These are phyloP conservation scores for Scheffersomyces titani DNA, from an alignment of 1,139 yeast species.

Conservation along the genomic window DNA sequence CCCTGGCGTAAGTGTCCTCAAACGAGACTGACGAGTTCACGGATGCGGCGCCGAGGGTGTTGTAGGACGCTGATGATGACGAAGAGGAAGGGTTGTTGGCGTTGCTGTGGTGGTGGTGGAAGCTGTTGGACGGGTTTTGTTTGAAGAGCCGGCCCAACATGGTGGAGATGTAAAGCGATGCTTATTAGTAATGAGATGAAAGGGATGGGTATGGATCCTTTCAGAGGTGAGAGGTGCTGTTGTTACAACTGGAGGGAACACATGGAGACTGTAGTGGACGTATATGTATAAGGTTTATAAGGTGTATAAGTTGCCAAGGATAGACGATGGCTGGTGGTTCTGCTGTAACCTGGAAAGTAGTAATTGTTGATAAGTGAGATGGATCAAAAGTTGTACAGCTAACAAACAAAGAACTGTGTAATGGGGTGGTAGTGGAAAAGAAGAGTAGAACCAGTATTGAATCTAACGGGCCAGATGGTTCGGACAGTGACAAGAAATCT, in stretches of 20 bases:
- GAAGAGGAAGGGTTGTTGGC: background rate
- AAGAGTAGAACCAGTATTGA: background rate
- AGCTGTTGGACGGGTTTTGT: conserved; percentile 6
- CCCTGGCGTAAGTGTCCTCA: conserved; percentile 46
- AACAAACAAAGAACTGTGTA: too few species aligned
- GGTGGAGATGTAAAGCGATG: background rate
- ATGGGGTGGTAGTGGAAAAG: background rate
- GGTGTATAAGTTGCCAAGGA: background rate
- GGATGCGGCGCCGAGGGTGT: background rate
- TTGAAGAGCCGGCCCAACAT: conserved; percentile 19
- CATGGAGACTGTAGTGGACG: background rate
- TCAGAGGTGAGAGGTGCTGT: background rate
- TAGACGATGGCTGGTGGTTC: background rate
- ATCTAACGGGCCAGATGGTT: background rate
- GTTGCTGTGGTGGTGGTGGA: background rate
- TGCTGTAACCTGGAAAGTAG: background rate
- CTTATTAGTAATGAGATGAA: background rate
- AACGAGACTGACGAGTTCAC: conserved; percentile 21
- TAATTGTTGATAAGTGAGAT: background rate
- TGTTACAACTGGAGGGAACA: background rate
- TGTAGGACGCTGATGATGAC: background rate
- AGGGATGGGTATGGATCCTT: background rate
- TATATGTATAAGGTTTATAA: background rate
- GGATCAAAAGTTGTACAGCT: too few species aligned
- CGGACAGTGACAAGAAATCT: background rate